phyloP scores from a whole-genome alignment of 2,329 filamentous ascomycete species.

The Anthostomella pinea region DNA sequence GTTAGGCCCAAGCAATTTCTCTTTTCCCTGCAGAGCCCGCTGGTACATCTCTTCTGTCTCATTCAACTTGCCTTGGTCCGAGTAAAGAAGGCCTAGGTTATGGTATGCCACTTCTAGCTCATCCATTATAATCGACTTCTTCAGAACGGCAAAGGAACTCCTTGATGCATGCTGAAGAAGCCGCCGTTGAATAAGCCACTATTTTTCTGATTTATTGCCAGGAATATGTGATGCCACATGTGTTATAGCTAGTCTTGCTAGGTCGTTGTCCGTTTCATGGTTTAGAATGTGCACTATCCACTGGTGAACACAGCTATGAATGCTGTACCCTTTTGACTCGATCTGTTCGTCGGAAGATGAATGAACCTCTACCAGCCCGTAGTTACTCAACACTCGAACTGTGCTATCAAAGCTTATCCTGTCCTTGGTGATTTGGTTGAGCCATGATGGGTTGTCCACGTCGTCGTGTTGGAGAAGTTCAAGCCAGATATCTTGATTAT shows the following conservation, averaged over 20 bases:
- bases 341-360: conserved; percentile 2
- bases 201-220: neutral
- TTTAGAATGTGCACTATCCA: conserved; percentile 9
- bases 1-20: conserved; percentile 1
- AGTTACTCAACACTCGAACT: neutral
- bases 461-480: conserved; percentile 6
- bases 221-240: conserved; percentile 4
- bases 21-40: too few species aligned
- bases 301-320: conserved; percentile 9
- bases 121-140: neutral
- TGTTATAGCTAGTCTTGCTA: neutral
- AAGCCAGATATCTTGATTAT: conserved; percentile 7
- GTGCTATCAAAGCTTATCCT: conserved; percentile 4
- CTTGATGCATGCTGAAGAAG: conserved; percentile 7
- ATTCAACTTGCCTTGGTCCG: too few species aligned
- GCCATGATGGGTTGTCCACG: conserved; percentile 1
- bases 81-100: too few species aligned
- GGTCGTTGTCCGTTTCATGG: neutral
- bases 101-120: too few species aligned
- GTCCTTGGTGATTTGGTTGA: conserved; percentile 7
- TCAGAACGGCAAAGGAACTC: neutral
- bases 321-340: conserved; percentile 11
- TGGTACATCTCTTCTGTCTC: too few species aligned
- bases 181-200: conserved; percentile 3
- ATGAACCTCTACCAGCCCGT: conserved; percentile 8